Conservation (phyloP, 768 basidiomycete genomes). For the Chalciporus sphaerocephalus region DNA sequence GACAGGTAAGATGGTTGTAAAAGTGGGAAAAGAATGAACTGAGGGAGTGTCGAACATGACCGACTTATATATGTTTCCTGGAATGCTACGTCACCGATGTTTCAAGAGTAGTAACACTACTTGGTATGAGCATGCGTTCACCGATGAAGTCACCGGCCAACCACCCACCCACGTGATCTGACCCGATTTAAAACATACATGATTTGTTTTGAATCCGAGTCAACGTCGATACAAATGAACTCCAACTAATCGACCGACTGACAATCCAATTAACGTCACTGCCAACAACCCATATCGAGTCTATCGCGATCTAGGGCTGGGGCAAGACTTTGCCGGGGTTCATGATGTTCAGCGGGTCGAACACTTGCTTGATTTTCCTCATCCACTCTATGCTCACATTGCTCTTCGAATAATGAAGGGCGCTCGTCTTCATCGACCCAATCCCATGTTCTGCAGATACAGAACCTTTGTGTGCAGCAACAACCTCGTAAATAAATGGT, state of each 20-base stretch:
- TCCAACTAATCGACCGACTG: too few species aligned
- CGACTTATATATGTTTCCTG: constrained; percentile 10
- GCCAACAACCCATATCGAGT: neutral
- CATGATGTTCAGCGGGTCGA: constrained; percentile 90
- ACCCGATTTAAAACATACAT: too few species aligned
- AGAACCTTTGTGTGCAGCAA: constrained; percentile 77
- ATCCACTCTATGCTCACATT: constrained; percentile 79
- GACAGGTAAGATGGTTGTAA: neutral
- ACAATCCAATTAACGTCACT: neutral
- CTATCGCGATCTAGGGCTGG: constrained; percentile 2
- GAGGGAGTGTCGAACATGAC: neutral
- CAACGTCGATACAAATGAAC: too few species aligned
- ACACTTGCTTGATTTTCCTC: constrained; percentile 82
- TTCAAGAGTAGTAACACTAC: neutral
- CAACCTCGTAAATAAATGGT: constrained; percentile 92
- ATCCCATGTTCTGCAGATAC: constrained; percentile 97
- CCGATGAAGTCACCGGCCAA: constrained; percentile 4
- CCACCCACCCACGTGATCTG: neutral
- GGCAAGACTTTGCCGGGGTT: constrained; percentile 82
- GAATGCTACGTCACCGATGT: constrained; percentile 9
- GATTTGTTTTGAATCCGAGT: too few species aligned
- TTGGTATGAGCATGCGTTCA: constrained; percentile 2
- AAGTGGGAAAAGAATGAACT: neutral
- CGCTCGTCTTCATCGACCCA: constrained; percentile 91
- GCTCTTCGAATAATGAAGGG: constrained; percentile 83